These are phyloP conservation scores for Botrytis sinoallii DNA, from an alignment of 2,329 filamentous ascomycete genomes.

Conservation along the genomic window DNA sequence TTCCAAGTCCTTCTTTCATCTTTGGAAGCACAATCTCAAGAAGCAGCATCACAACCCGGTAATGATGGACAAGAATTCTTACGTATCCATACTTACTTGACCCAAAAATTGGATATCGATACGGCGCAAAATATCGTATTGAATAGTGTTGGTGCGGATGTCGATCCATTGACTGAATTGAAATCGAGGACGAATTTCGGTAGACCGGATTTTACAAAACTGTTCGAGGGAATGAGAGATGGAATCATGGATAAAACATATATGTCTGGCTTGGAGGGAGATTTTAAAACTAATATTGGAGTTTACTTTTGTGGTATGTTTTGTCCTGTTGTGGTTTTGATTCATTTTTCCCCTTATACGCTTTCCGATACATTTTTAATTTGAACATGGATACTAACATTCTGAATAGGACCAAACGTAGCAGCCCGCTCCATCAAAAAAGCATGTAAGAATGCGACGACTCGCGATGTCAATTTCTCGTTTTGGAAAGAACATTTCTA, in stretches of 20 bases:
- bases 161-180: conserved; percentile 90
- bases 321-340: not conserved
- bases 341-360: no score
- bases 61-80: conserved; percentile 78
- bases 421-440: conserved; percentile 79
- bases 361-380: conserved; percentile 33
- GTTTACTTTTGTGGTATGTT: conserved; percentile 95
- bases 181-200: conserved; percentile 91
- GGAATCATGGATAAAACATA: conserved; percentile 85
- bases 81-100: conserved; percentile 96
- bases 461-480: conserved; percentile 81
- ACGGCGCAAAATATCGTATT: conserved; percentile 95
- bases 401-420: conserved; percentile 34
- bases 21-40: conserved; percentile 79
- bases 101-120: conserved; percentile 86
- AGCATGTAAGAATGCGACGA: conserved; percentile 70
- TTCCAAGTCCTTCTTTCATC: conserved; percentile 92
- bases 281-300: conserved; percentile 78
- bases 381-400: conserved; percentile 21
- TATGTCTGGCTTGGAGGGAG: conserved; percentile 74
- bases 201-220: conserved; percentile 77
- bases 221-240: conserved; percentile 82
- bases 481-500: conserved; percentile 98
- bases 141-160: conserved; percentile 83
- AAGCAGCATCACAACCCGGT: conserved; percentile 64